Evolutionary conservation across 164 flowering plant species (phyloP), one percentile per base, ranked within the genome.

Genomic region (Cinnamomum chago): DNA sequence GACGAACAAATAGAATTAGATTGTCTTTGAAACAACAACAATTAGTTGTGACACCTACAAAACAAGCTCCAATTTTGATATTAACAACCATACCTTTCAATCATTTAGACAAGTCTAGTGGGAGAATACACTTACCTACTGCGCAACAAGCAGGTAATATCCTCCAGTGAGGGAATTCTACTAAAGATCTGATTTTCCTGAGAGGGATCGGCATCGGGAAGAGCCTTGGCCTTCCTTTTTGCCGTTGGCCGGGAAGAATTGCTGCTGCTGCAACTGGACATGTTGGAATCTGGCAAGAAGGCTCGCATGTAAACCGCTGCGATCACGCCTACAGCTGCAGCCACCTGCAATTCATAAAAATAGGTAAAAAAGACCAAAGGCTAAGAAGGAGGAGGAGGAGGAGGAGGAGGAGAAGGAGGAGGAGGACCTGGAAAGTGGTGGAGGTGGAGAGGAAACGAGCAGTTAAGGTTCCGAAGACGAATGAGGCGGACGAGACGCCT

Each of bases 391-490:
- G 47, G 10, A 40, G 11, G 10, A 40, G 11, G 10, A 40, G 40
- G 40, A 33, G 40, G 28, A 13, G 30, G 28, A 30, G 24, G 28
- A 13, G 30, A 20, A 30, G 24, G 27, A 23, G 66, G 9, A 47
- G 28, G 20, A 17, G 33, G 17, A 14, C 97, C 90, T 90, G 92
- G 73, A 91, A 95, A 60, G 95, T 84, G 30, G 87, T 72, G 25
- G 95, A 10, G 17, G 90, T 89, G 72, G 97, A 85, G 80, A 94
- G 88, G 73, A 94, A 89, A 7, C 97, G 97, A 82, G 97, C 62
- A 15, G 87, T 82, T 7, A 94, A 76, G 62, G 85, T 94, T 62
- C 91, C 97, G 64, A 86, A 86, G 35, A 94, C 91, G 69, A 89
- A 94, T 0, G 95, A 88, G 20, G 88, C 71, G 1, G 97, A 92